Base-by-base conservation (phyloP, 345 rosid species). In the Cardamine chenopodiifolia region DNA sequence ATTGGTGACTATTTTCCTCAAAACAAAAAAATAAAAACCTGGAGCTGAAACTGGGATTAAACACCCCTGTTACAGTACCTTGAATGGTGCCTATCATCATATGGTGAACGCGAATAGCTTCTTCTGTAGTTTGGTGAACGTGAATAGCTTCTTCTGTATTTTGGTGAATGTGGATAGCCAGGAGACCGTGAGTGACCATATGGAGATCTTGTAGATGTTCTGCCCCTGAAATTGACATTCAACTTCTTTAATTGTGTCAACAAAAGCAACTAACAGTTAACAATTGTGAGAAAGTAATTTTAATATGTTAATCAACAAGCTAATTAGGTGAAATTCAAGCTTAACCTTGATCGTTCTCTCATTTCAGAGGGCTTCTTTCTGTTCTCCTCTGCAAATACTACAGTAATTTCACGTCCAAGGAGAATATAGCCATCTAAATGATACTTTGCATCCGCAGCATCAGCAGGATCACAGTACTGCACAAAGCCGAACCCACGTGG, bases 401-500 rank as follows among this genome's bases (percentile, higher is more conserved):
- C 96, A 14, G 89, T 86, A 8, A 91, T 78, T 76, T 91, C 91
- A 35, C 89, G 84, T 17, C 98, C 97, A 45, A 82, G 86, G 65
- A 93, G 88, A 79, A 91, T 70, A 73, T 82, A 85, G 28, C 98
- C 97, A 82, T 93, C 97, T 89, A 93, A 77, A 67, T 85, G 89
- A 77, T 84, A 82, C 71, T 93, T 89, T 26, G 96, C 97, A 80
- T 93, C 96, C 13, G 88, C 90, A 64, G 98, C 97, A 88, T 93
- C 98, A 64, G 85, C 91, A 39, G 92, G 88, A 69, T 93, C 89
- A 40, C 85, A 65, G 84, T 74, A 93, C 74, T 93, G 98, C 61
- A 93, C 87, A 82, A 93, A 93, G 32, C 98, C 98, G 67, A 93
- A 93, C 25, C 98, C 98, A 4, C 97, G 93, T 5, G 97, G 97